Conservation (phyloP, 495 filamentous ascomycete species). For the Daldinia concentrica region DNA sequence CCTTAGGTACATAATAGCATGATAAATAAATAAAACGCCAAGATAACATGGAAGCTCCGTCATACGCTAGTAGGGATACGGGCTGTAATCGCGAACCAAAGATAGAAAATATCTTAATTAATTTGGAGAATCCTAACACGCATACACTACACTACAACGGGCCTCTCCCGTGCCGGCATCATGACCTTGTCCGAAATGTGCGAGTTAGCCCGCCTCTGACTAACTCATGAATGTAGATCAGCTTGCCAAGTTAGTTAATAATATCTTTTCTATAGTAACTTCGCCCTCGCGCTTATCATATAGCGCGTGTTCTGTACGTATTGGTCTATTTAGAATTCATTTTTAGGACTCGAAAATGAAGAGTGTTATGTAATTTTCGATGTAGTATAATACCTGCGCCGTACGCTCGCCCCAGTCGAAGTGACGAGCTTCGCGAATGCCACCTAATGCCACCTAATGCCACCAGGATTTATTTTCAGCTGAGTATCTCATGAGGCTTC, state of each 20-base stretch:
- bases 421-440: background rate
- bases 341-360: background rate
- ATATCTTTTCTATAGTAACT: background rate
- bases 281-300: conserved; percentile 17
- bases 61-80: background rate
- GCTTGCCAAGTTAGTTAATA: background rate
- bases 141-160: too few relatives aligned
- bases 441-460: background rate
- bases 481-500: background rate
- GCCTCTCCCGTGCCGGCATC: background rate
- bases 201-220: conserved; percentile 18
- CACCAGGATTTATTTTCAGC: background rate
- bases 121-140: background rate
- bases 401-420: conserved; percentile 11
- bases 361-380: background rate
- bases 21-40: background rate
- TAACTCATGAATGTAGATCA: background rate
- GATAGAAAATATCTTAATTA: background rate
- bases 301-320: background rate
- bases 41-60: background rate
- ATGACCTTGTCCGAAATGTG: conserved; percentile 20
- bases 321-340: background rate
- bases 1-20: too few relatives aligned
- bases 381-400: background rate
- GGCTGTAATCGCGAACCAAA: background rate